Percentiles rank a stretch among this genome's conserved stretches.
Evolutionary conservation across 1,284 basidiomycete species (phyloP).

Genomic region (Chondrostereum purpureum): DNA sequence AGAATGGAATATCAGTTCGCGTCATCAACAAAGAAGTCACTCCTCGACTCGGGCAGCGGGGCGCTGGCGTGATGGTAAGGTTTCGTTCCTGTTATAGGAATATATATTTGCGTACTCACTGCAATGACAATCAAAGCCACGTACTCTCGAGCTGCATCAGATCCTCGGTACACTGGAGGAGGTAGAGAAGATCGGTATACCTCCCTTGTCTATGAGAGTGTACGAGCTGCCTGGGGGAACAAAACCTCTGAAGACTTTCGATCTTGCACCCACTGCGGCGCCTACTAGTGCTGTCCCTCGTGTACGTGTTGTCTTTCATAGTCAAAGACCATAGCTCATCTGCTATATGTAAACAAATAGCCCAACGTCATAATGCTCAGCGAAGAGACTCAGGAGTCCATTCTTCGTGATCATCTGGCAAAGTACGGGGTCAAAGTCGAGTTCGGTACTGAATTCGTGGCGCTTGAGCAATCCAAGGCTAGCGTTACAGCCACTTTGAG

Average conservation of each 20-base stretch:
- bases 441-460: slow-evolving; percentile 22
- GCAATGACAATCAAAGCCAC: slow-evolving; percentile 3
- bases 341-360: slow-evolving; percentile 7
- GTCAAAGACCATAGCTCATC: slow-evolving; percentile 10
- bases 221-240: slow-evolving; percentile 1
- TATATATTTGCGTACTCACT: not conserved
- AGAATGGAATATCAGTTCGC: slow-evolving; percentile 17
- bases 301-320: slow-evolving; percentile 6
- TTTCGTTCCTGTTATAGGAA: not conserved
- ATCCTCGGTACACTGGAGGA: slow-evolving; percentile 10
- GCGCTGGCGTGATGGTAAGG: slow-evolving; percentile 15
- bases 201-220: not conserved
- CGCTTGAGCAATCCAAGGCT: slow-evolving; percentile 24
- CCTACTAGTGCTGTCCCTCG: not conserved
- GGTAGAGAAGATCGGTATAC: not conserved
- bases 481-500: slow-evolving; percentile 18
- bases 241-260: slow-evolving; percentile 1
- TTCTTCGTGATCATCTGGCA: slow-evolving; percentile 24
- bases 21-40: slow-evolving; percentile 19
- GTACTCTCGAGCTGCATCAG: slow-evolving; percentile 12
- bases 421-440: slow-evolving; percentile 22
- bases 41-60: slow-evolving; percentile 14
- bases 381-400: slow-evolving; percentile 24
- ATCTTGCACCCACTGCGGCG: not conserved
- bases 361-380: slow-evolving; percentile 22